These are phyloP conservation scores for Xylariaceae sp. DNA, from an alignment of 2,329 filamentous ascomycete genomes.

Conservation along the genomic window DNA sequence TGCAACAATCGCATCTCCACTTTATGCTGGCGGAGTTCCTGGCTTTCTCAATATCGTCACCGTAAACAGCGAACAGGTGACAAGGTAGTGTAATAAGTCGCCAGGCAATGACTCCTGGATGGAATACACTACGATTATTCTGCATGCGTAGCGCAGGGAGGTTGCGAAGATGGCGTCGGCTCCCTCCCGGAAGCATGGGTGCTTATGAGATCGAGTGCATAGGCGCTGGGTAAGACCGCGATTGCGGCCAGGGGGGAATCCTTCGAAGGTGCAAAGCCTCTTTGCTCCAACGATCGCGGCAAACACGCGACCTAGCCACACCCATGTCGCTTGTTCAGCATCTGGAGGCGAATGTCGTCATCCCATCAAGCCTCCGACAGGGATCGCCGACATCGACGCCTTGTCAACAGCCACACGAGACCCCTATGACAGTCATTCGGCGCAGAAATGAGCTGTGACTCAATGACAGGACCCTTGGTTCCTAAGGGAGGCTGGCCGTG, in stretches of 20 bases:
- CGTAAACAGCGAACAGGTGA: background rate
- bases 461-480: slow-evolving; percentile 1
- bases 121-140: background rate
- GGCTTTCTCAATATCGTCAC: background rate
- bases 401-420: background rate
- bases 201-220: background rate
- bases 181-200: slow-evolving; percentile 17
- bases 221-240: background rate
- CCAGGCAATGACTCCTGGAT: background rate
- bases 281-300: slow-evolving; percentile 6
- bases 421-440: background rate
- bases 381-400: background rate
- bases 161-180: slow-evolving; percentile 6
- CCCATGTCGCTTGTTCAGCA: background rate
- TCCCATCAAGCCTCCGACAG: background rate
- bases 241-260: slow-evolving; percentile 1
- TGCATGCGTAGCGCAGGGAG: background rate
- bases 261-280: slow-evolving; percentile 17
- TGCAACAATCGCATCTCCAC: slow-evolving; percentile 2
- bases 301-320: slow-evolving; percentile 1
- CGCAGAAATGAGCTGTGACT: background rate
- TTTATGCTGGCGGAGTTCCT: slow-evolving; percentile 2
- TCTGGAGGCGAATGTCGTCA: background rate
- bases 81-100: background rate
- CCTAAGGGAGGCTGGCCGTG: background rate